These are phyloP conservation scores for Halteria grandinella DNA, from an alignment of 73 alveolate genomes.

Conservation along the genomic window DNA sequence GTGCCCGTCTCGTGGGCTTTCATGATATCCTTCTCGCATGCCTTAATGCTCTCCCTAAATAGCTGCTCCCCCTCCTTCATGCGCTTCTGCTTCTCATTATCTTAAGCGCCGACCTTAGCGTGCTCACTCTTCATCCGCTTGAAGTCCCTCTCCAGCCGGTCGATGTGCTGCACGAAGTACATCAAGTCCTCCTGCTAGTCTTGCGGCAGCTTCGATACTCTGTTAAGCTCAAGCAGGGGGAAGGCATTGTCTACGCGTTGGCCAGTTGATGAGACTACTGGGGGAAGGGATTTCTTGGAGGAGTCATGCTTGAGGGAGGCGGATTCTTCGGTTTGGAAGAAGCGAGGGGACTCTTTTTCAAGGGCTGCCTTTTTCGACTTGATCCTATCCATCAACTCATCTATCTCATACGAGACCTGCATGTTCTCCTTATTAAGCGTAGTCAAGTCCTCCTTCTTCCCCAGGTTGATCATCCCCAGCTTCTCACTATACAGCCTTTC, in stretches of 20 bases:
- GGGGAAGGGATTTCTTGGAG: too few relatives aligned
- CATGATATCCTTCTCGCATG: constrained; percentile 59
- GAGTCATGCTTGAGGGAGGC: too few relatives aligned
- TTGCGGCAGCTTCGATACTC: constrained; percentile 30
- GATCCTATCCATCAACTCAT: constrained; percentile 36
- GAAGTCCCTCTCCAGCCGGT: constrained; percentile 28
- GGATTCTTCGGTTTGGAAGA: constrained; percentile 50
- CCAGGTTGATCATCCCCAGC: constrained; percentile 22
- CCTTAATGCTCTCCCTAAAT: constrained; percentile 48
- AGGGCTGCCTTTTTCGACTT: too few relatives aligned
- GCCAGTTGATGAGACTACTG: too few relatives aligned
- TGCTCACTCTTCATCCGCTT: constrained; percentile 1
- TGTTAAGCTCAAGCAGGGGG: constrained; percentile 10
- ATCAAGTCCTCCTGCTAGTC: constrained; percentile 41
- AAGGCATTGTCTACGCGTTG: too few relatives aligned
- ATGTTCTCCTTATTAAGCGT: constrained; percentile 51
- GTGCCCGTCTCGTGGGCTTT: constrained; percentile 42
- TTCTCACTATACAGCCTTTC: constrained; percentile 57
- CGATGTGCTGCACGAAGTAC: constrained; percentile 1
- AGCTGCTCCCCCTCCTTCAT: constrained; percentile 44
- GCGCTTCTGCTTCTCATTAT: constrained; percentile 43
- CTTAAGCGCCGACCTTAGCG: neutral
- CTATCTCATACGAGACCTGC: constrained; percentile 51
- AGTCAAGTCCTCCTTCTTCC: constrained; percentile 43
- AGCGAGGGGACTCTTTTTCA: too few relatives aligned